phyloP scores from a whole-genome alignment of 1,284 basidiomycete genomes.

The Gymnopus androsaceus region DNA sequence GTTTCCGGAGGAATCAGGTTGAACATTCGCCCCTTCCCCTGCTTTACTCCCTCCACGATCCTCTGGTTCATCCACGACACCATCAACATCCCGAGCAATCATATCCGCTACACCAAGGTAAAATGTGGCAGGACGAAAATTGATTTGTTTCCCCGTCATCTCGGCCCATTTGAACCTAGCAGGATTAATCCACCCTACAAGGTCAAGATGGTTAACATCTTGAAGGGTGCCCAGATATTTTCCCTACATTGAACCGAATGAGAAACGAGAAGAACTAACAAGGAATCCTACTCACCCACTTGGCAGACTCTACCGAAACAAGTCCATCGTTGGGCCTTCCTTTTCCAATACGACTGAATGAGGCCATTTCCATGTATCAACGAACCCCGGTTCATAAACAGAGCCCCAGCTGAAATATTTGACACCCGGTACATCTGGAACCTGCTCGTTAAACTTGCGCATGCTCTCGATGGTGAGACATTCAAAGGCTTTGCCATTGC shows the following conservation, averaged over 20 bases:
- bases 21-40: conserved; percentile 15
- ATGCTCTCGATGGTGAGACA: conserved; percentile 85
- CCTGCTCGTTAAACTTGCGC: conserved; percentile 85
- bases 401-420: conserved; percentile 95
- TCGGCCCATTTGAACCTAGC: conserved; percentile 85
- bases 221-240: conserved; percentile 85
- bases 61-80: conserved; percentile 27
- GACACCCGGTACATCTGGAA: conserved; percentile 76
- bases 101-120: conserved; percentile 81
- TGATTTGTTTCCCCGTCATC: conserved; percentile 85
- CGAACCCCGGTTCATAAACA: conserved; percentile 80
- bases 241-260: conserved; percentile 44
- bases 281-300: conserved; percentile 51
- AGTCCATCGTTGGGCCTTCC: conserved; percentile 94
- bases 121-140: conserved; percentile 87
- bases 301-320: conserved; percentile 80
- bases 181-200: conserved; percentile 84
- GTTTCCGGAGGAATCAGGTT: background rate
- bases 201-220: conserved; percentile 90
- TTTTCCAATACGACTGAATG: conserved; percentile 84
- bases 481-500: conserved; percentile 90
- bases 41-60: conserved; percentile 11
- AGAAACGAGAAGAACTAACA: conserved; percentile 3
- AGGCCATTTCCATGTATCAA: conserved; percentile 89
- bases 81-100: conserved; percentile 71